A percentile compares a stretch with the other conserved stretches of the same genome.
Conservation (phyloP, 2,329 filamentous ascomycete genomes). For the Scytalidium lignicola region DNA sequence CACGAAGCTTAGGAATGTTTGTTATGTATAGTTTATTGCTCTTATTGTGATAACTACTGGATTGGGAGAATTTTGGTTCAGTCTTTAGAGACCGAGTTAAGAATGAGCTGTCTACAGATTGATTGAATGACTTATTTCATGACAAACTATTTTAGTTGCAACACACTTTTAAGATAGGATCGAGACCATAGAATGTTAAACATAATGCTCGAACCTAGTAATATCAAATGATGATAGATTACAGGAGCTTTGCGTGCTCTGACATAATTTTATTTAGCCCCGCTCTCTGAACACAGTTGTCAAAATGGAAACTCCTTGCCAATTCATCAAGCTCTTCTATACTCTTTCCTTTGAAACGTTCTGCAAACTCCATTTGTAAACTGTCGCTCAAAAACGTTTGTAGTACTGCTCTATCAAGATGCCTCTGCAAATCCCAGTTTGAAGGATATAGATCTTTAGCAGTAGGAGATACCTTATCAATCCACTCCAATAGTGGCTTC, state of each 20-base stretch:
- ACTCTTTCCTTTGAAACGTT: conserved; percentile 44
- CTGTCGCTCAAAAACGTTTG: conserved; percentile 11
- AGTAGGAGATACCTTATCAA: conserved; percentile 18
- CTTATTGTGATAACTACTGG: too few relatives aligned
- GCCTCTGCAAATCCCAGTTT: conserved; percentile 20
- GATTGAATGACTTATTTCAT: too few relatives aligned
- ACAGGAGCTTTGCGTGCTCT: conserved; percentile 5
- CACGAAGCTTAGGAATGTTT: too few relatives aligned
- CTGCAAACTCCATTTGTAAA: conserved; percentile 42
- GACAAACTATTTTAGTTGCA: too few relatives aligned
- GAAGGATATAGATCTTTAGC: conserved; percentile 22
- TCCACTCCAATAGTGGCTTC: conserved; percentile 23
- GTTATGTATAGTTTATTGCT: too few relatives aligned
- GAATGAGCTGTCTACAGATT: too few relatives aligned
- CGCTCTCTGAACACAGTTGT: conserved; percentile 47
- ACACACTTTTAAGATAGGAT: too few relatives aligned
- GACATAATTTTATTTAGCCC: conserved; percentile 38
- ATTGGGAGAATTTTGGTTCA: too few relatives aligned
- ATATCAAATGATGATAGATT: too few relatives aligned
- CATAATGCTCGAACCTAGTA: too few relatives aligned
- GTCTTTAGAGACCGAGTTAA: too few relatives aligned
- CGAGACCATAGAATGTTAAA: too few relatives aligned
- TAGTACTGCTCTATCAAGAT: conserved; percentile 12
- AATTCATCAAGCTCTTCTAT: conserved; percentile 43
- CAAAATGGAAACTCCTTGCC: conserved; percentile 45